phyloP scores from a whole-genome alignment of 169 alveolate genomes.

The Plasmodium coatneyi region DNA sequence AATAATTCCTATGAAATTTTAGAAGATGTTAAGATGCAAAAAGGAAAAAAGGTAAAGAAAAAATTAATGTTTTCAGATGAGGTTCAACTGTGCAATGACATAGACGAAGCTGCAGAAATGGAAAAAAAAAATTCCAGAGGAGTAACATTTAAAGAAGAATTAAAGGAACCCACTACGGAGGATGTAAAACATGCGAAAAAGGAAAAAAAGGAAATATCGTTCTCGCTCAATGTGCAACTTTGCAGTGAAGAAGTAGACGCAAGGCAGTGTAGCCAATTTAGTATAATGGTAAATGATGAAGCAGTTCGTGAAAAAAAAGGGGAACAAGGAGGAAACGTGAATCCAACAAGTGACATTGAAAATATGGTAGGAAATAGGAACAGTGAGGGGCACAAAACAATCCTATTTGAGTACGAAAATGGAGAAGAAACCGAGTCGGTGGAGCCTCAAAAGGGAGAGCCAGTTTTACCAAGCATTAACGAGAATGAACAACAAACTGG shows the following conservation, averaged over 20 bases:
- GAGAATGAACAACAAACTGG: slow-evolving; percentile 7
- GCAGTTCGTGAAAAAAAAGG: not conserved
- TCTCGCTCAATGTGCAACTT: not conserved
- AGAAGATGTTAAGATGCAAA: slow-evolving; percentile 4
- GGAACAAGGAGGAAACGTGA: slow-evolving; percentile 2
- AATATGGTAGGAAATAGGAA: not conserved
- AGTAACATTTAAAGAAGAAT: slow-evolving; percentile 12
- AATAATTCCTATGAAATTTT: not conserved
- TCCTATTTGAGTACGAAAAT: not conserved
- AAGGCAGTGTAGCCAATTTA: not conserved
- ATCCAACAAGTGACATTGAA: slow-evolving; percentile 5
- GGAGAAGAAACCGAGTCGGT: not conserved
- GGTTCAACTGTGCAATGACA: slow-evolving; percentile 7
- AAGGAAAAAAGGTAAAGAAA: slow-evolving; percentile 22
- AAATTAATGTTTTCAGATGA: slow-evolving; percentile 57
- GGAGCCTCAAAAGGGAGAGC: not conserved
- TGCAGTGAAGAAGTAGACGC: not conserved
- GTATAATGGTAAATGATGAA: not conserved
- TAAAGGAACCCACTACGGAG: not conserved
- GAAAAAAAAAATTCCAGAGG: slow-evolving; percentile 12
- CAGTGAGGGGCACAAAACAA: not conserved
- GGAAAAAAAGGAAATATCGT: not conserved
- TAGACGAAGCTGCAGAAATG: not conserved
- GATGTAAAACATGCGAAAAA: not conserved
- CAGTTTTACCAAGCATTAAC: not conserved